Conservation (phyloP, 73 alveolate genomes). For the Paramecium octaurelia region DNA sequence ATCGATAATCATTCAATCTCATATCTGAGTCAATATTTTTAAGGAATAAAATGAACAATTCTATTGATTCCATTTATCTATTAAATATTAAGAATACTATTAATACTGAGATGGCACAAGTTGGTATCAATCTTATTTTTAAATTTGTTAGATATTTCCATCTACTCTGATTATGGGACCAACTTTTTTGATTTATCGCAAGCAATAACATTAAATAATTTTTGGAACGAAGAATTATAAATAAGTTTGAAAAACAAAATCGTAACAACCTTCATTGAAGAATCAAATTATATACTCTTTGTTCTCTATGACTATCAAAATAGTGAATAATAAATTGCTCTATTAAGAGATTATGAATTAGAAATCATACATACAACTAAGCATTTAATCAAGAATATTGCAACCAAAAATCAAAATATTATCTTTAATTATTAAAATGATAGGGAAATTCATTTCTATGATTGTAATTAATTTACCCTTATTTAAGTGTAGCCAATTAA, state of each 20-base stretch:
- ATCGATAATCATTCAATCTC: neutral
- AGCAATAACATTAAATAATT: neutral
- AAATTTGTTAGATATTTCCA: neutral
- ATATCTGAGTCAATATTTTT: neutral
- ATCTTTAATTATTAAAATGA: neutral
- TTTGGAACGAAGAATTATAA: slow-evolving; percentile 13
- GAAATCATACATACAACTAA: neutral
- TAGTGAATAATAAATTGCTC: neutral
- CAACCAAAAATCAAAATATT: neutral
- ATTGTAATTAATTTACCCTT: neutral
- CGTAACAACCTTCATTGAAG: neutral
- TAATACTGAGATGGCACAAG: neutral
- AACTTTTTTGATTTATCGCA: slow-evolving; percentile 17
- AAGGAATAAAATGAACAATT: neutral
- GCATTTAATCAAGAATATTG: neutral
- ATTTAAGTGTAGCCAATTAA: neutral
- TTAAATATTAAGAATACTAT: neutral
- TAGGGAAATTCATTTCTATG: neutral
- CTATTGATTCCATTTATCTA: neutral
- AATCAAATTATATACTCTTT: neutral
- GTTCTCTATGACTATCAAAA: neutral
- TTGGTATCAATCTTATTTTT: neutral
- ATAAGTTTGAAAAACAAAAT: neutral
- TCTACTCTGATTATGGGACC: neutral
- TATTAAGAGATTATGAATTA: neutral